Base-by-base conservation (phyloP, 2,329 filamentous ascomycete species). In the Helotiales sp. region DNA sequence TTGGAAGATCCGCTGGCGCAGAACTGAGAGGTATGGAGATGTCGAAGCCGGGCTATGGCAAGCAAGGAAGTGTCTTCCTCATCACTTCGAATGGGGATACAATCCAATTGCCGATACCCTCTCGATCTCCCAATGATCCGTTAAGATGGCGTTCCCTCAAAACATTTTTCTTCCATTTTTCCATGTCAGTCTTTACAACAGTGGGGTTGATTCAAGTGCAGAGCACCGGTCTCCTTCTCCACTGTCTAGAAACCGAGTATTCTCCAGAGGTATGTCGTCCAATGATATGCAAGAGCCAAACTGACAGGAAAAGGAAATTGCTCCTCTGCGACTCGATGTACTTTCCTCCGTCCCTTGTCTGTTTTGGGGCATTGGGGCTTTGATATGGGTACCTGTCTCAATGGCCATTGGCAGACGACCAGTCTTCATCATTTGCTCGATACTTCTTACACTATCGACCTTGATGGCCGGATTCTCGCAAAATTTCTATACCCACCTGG, bases 341-440 rank as follows among this genome's bases (percentile, higher is more conserved):
- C 66, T 79, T 0, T 66, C 74, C 17, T 76, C 75, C 1, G 69
- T 71, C 26, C 77, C 78, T 1, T 76, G 75, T 0, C 60, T 81
- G 3, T 77, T 74, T 61, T 76, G 78, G 72, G 78, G 77, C 6
- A 61, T 80, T 5, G 79, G 79, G 1, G 75, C 75, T 30, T 72
- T 80, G 20, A 47, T 80, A 5, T 81, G 78, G 77, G 76, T 80
- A 6, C 79, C 78, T 2, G 52, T 80, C 3, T 77, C 78, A 3
- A 69, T 80, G 8, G 78, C 77, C 0, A 63, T 81, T 45, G 80
- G 80, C 2, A 74, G 79, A 24, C 74, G 80, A 10, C 79, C 79
- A 0, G 76, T 78, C 0, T 75, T 80, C 13, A 64, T 81, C 4
- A 60, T 78, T 0, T 77, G 74, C 20, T 67, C 77, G 0, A 11